Conservation (phyloP, 305 asterid genomes). For the Lippia alba region DNA sequence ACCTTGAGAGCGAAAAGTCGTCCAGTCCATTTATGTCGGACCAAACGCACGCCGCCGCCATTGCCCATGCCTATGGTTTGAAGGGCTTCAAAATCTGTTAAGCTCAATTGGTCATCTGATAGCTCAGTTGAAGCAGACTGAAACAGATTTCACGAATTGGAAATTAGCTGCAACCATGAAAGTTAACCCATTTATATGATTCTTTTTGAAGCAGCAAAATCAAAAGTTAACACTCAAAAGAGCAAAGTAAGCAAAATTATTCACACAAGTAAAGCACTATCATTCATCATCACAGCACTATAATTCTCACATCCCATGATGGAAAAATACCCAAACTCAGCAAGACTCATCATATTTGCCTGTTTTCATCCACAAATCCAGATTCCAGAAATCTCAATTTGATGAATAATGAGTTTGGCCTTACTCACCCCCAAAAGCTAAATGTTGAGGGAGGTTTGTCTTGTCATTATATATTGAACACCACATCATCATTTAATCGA, state of each 20-base stretch:
- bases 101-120: constrained; percentile 87
- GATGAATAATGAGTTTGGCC: too few relatives aligned
- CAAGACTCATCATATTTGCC: neutral
- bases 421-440: too few relatives aligned
- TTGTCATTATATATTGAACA: too few relatives aligned
- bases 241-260: neutral
- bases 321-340: neutral
- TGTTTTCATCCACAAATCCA: too few relatives aligned
- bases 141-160: constrained; percentile 23
- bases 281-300: neutral
- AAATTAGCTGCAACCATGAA: neutral
- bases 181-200: neutral
- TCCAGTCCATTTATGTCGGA: constrained; percentile 97
- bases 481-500: too few relatives aligned
- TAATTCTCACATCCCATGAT: neutral
- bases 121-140: constrained; percentile 91
- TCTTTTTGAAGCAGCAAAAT: neutral
- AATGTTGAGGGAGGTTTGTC: too few relatives aligned
- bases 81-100: constrained; percentile 94
- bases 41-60: constrained; percentile 94
- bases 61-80: constrained; percentile 95
- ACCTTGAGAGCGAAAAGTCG: constrained; percentile 98
- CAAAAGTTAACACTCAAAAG: neutral
- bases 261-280: neutral
- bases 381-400: too few relatives aligned